Conservation (phyloP, 2,329 filamentous ascomycete species). For the Akanthomyces dipterigenus region DNA sequence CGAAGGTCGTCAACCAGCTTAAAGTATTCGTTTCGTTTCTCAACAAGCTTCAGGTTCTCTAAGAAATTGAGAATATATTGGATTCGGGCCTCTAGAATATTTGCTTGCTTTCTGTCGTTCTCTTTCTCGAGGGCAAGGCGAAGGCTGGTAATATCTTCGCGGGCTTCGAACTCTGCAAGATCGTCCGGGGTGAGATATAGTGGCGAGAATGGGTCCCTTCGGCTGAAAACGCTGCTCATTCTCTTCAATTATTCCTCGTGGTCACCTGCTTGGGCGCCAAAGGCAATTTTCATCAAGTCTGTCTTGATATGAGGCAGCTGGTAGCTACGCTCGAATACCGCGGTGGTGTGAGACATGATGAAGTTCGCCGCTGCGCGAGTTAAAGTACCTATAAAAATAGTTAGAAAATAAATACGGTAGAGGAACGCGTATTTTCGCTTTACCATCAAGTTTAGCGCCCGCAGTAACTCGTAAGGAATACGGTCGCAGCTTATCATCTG, state of each 20-base stretch:
- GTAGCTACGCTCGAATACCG: background rate
- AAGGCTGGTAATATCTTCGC: background rate
- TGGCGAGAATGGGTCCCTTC: background rate
- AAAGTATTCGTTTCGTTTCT: background rate
- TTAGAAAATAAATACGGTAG: background rate
- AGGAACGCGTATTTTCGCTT: no score
- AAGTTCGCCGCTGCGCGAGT: background rate
- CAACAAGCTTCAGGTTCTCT: background rate
- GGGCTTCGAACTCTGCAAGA: background rate
- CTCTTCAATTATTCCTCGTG: background rate
- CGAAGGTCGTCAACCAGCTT: no score
- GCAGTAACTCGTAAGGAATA: no score
- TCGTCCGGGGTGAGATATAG: background rate
- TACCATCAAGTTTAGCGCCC: no score
- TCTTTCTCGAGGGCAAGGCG: background rate
- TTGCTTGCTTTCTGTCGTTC: background rate
- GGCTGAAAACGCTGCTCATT: background rate
- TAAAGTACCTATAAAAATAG: background rate
- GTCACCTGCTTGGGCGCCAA: background rate
- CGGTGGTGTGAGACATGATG: background rate
- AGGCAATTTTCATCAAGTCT: background rate
- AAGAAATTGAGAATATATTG: background rate
- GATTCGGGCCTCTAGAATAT: background rate
- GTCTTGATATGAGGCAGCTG: background rate
- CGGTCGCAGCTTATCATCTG: no score